These are phyloP conservation scores for Obba rivulosa DNA, from an alignment of 768 basidiomycete species.

Conservation along the genomic window DNA sequence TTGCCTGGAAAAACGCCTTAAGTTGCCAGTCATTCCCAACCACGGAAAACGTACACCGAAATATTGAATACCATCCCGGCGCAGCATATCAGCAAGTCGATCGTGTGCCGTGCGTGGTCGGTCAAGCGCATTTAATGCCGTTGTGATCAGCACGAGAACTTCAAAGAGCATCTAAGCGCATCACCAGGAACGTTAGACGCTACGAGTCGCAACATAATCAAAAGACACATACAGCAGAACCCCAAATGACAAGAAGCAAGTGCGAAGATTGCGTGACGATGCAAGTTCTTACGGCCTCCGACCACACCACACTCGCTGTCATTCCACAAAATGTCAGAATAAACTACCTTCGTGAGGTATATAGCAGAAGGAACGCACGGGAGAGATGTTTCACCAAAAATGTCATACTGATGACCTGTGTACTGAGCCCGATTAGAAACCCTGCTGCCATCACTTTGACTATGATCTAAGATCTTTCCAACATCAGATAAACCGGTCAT, in stretches of 20 bases:
- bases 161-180: conserved; percentile 31
- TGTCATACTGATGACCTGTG: conserved; percentile 21
- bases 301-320: conserved; percentile 25
- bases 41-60: conserved; percentile 27
- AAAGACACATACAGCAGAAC: conserved; percentile 26
- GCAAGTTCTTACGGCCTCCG: conserved; percentile 20
- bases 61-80: conserved; percentile 30
- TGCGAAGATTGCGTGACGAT: conserved; percentile 15
- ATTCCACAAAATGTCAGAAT: background rate
- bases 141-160: conserved; percentile 26
- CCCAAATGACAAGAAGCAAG: conserved; percentile 24
- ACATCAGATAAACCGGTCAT: background rate
- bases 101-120: conserved; percentile 24
- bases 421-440: conserved; percentile 21
- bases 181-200: no score
- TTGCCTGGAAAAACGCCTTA: conserved; percentile 8
- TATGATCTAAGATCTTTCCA: conserved; percentile 9
- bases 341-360: no score
- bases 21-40: background rate
- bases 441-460: conserved; percentile 20
- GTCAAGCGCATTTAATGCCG: conserved; percentile 30
- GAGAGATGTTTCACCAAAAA: conserved; percentile 17
- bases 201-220: no score
- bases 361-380: conserved; percentile 20
- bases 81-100: conserved; percentile 24